A percentile compares a stretch with the other conserved stretches of the same genome.
These are phyloP conservation scores for Collybia mongolica DNA, from an alignment of 768 basidiomycete genomes.

Conservation along the genomic window DNA sequence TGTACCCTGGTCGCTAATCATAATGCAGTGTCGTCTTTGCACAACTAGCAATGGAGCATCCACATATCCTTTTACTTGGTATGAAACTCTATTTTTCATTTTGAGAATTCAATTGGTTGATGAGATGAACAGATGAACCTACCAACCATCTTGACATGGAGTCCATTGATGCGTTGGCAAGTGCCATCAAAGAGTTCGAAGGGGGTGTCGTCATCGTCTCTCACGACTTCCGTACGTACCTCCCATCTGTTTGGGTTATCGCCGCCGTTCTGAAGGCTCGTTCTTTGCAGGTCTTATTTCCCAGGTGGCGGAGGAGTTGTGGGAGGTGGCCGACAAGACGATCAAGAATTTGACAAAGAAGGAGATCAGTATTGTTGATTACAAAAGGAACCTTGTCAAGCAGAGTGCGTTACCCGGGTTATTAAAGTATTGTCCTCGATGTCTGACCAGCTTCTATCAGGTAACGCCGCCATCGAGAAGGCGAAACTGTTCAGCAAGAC, in stretches of 20 bases:
- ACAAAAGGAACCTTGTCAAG: conserved; percentile 85
- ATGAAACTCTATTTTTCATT: conserved; percentile 19
- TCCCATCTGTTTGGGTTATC: not conserved
- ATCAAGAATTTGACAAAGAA: conserved; percentile 90
- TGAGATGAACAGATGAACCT: conserved; percentile 68
- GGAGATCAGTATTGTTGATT: conserved; percentile 90
- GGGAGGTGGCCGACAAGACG: conserved; percentile 96
- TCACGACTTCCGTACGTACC: conserved; percentile 91
- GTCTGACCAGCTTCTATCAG: conserved; percentile 30
- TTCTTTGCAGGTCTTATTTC: conserved; percentile 75
- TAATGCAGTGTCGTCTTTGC: conserved; percentile 84
- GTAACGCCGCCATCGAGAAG: conserved; percentile 86
- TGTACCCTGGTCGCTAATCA: conserved; percentile 9
- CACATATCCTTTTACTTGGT: conserved; percentile 89
- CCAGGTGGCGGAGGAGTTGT: conserved; percentile 97
- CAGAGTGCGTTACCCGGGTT: conserved; percentile 52
- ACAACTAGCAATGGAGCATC: conserved; percentile 96
- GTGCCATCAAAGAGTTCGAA: conserved; percentile 94
- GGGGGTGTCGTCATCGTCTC: conserved; percentile 99
- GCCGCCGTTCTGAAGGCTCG: conserved; percentile 4
- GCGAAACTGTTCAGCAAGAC: conserved; percentile 92
- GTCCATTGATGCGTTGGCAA: conserved; percentile 94
- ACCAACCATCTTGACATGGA: conserved; percentile 99
- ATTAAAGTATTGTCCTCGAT: not conserved
- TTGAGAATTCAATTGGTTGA: no score